A percentile compares a stretch with the other conserved stretches of the same genome.
Conservation (phyloP, 176 grass and related monocot species). For the Raddia distichophylla region DNA sequence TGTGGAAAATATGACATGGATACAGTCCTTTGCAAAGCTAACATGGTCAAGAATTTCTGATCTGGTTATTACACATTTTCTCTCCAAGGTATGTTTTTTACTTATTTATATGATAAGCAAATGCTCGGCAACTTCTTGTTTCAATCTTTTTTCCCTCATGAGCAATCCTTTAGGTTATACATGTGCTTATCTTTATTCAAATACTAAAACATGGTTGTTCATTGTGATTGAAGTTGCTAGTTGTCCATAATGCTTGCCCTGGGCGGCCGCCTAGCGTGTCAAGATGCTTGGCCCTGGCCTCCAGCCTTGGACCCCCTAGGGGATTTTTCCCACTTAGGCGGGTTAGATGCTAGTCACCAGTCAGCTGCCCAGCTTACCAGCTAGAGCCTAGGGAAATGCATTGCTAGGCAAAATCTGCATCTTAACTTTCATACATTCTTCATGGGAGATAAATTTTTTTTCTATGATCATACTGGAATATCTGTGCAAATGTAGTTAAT, state of each 20-base stretch:
- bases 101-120: constrained; percentile 24
- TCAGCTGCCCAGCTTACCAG: too few relatives aligned
- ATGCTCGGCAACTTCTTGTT: constrained; percentile 3
- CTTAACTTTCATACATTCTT: constrained; percentile 26
- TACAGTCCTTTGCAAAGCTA: constrained; percentile 77
- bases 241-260: not conserved
- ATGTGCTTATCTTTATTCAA: constrained; percentile 19
- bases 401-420: not conserved
- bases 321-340: too few relatives aligned
- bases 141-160: constrained; percentile 6
- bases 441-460: not conserved
- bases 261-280: too few relatives aligned
- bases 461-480: not conserved
- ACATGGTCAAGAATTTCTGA: constrained; percentile 88
- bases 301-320: too few relatives aligned
- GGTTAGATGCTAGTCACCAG: too few relatives aligned
- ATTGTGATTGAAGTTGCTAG: not conserved
- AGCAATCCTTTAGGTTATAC: constrained; percentile 3
- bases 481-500: constrained; percentile 6
- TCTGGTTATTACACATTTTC: constrained; percentile 85
- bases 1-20: constrained; percentile 71
- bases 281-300: too few relatives aligned
- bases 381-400: too few relatives aligned
- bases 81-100: constrained; percentile 77
- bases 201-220: not conserved